Percentiles rank a stretch among this genome's conserved stretches.
Conservation (phyloP, 371 early-diverging fungal genomes). For the Lichtheimia ornata region DNA sequence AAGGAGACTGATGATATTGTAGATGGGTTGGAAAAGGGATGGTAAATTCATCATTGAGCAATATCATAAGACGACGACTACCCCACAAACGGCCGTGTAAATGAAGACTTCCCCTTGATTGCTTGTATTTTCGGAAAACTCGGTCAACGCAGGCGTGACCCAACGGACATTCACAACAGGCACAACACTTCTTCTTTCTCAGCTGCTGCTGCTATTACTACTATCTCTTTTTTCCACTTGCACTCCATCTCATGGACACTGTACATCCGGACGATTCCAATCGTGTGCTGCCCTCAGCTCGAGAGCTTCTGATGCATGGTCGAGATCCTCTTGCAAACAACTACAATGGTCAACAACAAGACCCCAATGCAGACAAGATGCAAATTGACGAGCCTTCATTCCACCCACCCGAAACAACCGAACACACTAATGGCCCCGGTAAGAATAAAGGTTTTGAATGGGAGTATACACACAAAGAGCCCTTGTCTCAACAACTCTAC, state of each 20-base stretch:
- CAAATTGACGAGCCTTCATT: slow-evolving; percentile 20
- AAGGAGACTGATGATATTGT: too few species aligned
- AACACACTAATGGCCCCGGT: background rate
- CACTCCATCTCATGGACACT: slow-evolving; percentile 23
- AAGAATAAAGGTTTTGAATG: too few species aligned
- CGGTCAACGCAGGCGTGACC: background rate
- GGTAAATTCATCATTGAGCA: too few species aligned
- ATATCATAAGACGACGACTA: too few species aligned
- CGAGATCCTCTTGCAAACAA: slow-evolving; percentile 1
- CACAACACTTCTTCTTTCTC: slow-evolving; percentile 6
- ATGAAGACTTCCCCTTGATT: slow-evolving; percentile 2
- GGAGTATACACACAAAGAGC: too few species aligned
- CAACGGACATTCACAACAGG: background rate
- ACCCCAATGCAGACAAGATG: slow-evolving; percentile 20
- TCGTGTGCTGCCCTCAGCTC: slow-evolving; percentile 30
- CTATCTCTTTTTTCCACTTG: slow-evolving; percentile 13
- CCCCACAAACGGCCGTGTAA: too few species aligned
- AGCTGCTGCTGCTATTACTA: slow-evolving; percentile 1
- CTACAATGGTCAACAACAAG: background rate
- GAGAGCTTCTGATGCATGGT: slow-evolving; percentile 27
- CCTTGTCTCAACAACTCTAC: too few species aligned
- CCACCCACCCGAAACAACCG: slow-evolving; percentile 16
- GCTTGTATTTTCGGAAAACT: background rate
- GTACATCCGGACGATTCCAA: slow-evolving; percentile 19
- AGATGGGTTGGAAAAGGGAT: too few species aligned